Evolutionary conservation across 768 basidiomycete species (phyloP).

Genomic region (Lenzites betulinus): DNA sequence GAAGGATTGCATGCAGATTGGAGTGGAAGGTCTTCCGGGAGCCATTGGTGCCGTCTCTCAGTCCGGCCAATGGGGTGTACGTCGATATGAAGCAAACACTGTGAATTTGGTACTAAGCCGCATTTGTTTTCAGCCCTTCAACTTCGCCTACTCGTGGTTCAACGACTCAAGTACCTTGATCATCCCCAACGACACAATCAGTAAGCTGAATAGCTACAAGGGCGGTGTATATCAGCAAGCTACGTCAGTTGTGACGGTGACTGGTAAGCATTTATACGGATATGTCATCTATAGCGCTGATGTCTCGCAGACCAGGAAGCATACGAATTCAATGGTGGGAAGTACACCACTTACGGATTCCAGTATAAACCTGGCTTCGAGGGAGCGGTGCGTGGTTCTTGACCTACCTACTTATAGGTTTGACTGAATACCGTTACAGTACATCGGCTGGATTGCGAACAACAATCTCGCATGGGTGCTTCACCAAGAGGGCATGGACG

Average conservation of each 20-base stretch:
- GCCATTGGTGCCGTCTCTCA: slow-evolving; percentile 72
- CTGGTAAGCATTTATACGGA: slow-evolving; percentile 55
- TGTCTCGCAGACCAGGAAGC: slow-evolving; percentile 61
- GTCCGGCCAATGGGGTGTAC: slow-evolving; percentile 80
- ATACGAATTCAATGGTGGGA: slow-evolving; percentile 57
- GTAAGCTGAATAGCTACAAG: slow-evolving; percentile 61
- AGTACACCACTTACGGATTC: slow-evolving; percentile 75
- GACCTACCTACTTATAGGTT: slow-evolving; percentile 52
- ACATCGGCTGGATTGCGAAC: slow-evolving; percentile 79
- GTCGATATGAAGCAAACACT: too few relatives aligned
- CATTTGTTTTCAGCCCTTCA: slow-evolving; percentile 62
- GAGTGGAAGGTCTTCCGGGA: slow-evolving; percentile 59
- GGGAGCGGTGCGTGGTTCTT: slow-evolving; percentile 46
- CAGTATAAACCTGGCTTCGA: slow-evolving; percentile 78
- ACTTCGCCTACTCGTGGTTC: slow-evolving; percentile 67
- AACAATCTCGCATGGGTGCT: slow-evolving; percentile 70
- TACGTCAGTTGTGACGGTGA: slow-evolving; percentile 42
- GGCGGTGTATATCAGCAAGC: slow-evolving; percentile 87
- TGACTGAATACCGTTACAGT: slow-evolving; percentile 39
- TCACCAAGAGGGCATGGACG: slow-evolving; percentile 58
- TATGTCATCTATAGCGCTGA: slow-evolving; percentile 28
- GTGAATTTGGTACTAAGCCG: neutral
- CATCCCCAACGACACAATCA: slow-evolving; percentile 53
- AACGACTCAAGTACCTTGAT: slow-evolving; percentile 59
- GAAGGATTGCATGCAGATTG: slow-evolving; percentile 40